Conservation (phyloP, 176 grass and related monocot genomes). For the Luzula sylvatica region DNA sequence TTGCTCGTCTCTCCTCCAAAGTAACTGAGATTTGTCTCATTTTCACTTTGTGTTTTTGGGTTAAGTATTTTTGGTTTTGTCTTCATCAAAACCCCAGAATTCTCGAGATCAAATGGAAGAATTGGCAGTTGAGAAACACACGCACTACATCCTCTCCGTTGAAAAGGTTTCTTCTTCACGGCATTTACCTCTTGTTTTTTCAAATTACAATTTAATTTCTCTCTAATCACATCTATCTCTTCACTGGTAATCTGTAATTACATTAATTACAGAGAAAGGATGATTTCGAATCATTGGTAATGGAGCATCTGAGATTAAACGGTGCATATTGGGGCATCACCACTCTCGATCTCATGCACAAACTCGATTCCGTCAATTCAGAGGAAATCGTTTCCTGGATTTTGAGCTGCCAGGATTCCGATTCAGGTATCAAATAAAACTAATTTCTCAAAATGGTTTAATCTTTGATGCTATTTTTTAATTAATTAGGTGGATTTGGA, state of each 20-base stretch:
- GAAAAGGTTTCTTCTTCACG: constrained; percentile 51
- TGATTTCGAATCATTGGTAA: constrained; percentile 65
- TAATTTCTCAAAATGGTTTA: neutral
- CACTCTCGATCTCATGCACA: constrained; percentile 76
- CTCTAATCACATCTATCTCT: neutral
- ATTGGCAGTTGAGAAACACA: constrained; percentile 61
- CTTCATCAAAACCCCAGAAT: no score
- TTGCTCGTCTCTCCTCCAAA: no score
- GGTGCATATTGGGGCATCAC: constrained; percentile 94
- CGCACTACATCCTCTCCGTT: constrained; percentile 58
- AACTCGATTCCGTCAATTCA: constrained; percentile 45
- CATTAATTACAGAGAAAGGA: constrained; percentile 83
- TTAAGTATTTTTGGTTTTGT: no score
- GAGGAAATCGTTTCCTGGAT: constrained; percentile 69
- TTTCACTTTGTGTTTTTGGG: no score
- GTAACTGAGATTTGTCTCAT: no score
- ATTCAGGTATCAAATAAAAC: constrained; percentile 32
- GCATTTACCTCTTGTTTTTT: neutral
- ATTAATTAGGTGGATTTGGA: constrained; percentile 61
- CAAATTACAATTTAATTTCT: neutral
- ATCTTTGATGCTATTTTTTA: constrained; percentile 4
- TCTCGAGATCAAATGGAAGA: constrained; percentile 19
- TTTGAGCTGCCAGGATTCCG: constrained; percentile 64
- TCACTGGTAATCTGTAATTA: neutral
- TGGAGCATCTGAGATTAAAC: constrained; percentile 76